Evolutionary conservation across 2,329 filamentous ascomycete genomes (phyloP).

Genomic region (Lachnellula subtilissima): DNA sequence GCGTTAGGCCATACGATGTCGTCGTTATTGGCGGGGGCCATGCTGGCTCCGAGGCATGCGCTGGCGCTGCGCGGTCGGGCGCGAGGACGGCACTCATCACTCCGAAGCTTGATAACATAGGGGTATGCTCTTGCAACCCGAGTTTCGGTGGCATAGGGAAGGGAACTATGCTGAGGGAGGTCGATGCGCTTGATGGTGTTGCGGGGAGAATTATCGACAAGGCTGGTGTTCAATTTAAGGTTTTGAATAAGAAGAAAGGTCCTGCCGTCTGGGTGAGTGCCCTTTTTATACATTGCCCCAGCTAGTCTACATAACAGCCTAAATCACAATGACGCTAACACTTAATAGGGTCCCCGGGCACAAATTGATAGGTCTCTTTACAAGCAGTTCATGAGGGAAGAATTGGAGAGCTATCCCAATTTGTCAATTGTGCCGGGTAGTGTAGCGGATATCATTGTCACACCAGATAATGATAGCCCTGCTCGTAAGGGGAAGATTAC

Average conservation of each 20-base stretch:
- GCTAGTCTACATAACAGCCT: too few species aligned
- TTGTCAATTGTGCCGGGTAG: constrained; percentile 78
- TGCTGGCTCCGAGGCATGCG: constrained; percentile 88
- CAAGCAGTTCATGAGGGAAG: constrained; percentile 83
- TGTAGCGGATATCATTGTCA: constrained; percentile 85
- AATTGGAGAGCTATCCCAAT: constrained; percentile 72
- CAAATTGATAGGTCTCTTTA: constrained; percentile 93
- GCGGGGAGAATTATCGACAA: constrained; percentile 88
- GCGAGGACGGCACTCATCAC: constrained; percentile 88
- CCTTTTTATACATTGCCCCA: not conserved
- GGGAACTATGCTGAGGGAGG: constrained; percentile 89
- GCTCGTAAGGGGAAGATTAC: constrained; percentile 64
- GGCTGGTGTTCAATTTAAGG: constrained; percentile 87
- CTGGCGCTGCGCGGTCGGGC: constrained; percentile 82
- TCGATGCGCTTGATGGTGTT: constrained; percentile 90
- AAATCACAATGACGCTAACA: constrained; percentile 3
- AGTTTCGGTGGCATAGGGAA: constrained; percentile 99
- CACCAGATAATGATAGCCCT: constrained; percentile 46
- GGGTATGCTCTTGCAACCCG: constrained; percentile 94
- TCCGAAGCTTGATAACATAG: constrained; percentile 80
- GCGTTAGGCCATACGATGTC: constrained; percentile 65
- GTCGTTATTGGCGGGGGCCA: constrained; percentile 94
- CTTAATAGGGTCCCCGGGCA: constrained; percentile 68
- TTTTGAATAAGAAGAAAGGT: constrained; percentile 84
- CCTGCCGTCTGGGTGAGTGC: constrained; percentile 75